Conservation (phyloP, 768 basidiomycete genomes). For the Omphalotus guepiniiformis region DNA sequence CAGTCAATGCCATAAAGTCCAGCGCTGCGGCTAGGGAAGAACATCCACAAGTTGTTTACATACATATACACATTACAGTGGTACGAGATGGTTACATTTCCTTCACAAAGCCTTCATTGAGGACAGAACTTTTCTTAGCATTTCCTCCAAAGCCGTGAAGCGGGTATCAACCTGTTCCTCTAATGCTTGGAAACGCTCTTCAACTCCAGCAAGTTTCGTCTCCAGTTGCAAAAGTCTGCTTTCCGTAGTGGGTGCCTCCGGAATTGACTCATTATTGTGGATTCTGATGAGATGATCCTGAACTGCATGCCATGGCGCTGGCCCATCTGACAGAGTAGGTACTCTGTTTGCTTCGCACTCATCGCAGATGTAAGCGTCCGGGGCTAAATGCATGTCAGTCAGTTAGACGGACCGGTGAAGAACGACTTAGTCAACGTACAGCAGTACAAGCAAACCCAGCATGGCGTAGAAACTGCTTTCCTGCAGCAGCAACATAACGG, state of each 20-base stretch:
- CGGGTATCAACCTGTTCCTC: not conserved
- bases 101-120: too few species aligned
- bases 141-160: too few species aligned
- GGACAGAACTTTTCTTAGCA: not conserved
- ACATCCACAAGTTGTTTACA: too few species aligned
- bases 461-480: not conserved
- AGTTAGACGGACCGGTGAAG: not conserved
- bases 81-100: too few species aligned
- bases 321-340: not conserved
- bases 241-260: not conserved
- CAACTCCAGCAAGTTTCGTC: not conserved
- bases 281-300: not conserved
- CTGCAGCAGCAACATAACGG: not conserved
- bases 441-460: conserved; percentile 5
- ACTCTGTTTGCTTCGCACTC: not conserved
- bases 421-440: not conserved
- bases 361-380: not conserved
- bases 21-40: too few species aligned
- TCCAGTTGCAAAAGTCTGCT: not conserved
- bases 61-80: too few species aligned
- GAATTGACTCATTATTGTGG: not conserved
- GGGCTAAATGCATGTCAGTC: not conserved
- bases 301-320: not conserved
- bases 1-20: too few species aligned
- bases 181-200: not conserved